phyloP scores from a whole-genome alignment of 176 grass and related monocot species.

The Avena eriantha region DNA sequence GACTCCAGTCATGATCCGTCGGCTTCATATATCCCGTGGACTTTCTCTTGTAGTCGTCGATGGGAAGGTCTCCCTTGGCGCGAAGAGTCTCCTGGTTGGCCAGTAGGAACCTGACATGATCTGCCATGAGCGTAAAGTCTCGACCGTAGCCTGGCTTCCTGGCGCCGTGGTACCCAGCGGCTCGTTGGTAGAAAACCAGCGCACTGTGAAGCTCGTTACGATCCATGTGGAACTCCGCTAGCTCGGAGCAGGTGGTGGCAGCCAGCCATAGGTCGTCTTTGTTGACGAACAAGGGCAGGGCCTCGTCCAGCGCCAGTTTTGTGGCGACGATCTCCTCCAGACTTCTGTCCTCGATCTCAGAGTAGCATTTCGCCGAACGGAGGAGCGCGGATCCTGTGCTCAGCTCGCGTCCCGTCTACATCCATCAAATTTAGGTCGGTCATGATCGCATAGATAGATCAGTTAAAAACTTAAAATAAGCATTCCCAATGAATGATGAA shows the following conservation, averaged over 20 bases:
- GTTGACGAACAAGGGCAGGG: neutral
- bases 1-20: neutral
- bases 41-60: neutral
- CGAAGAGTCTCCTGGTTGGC: neutral
- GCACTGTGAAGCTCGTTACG: neutral
- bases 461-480: no score
- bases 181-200: neutral
- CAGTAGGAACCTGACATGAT: neutral
- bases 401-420: neutral
- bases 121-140: neutral
- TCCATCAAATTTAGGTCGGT: neutral
- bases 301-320: neutral
- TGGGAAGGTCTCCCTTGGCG: neutral
- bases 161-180: neutral
- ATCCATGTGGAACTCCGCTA: neutral
- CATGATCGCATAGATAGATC: no score
- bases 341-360: neutral
- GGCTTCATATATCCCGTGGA: neutral
- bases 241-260: neutral
- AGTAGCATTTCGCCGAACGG: slow-evolving; percentile 1
- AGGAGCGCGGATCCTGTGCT: neutral
- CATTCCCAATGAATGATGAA: neutral
- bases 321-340: neutral
- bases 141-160: neutral
- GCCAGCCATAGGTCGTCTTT: neutral